These are phyloP conservation scores for Xerocomellus dryophilus DNA, from an alignment of 768 basidiomycete genomes.

Conservation along the genomic window DNA sequence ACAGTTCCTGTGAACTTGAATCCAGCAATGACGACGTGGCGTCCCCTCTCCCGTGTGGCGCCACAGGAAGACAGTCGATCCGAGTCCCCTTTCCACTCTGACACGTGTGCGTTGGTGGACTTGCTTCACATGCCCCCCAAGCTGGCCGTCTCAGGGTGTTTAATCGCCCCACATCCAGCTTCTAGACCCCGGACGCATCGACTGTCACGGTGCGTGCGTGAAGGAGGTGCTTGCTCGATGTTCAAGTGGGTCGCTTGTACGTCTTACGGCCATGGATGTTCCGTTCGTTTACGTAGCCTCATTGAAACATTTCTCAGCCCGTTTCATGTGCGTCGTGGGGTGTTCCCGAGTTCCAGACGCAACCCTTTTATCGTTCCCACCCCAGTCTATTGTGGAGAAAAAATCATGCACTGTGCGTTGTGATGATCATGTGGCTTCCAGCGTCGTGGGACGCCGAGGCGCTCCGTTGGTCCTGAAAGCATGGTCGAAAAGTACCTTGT, in stretches of 20 bases:
- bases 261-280: neutral
- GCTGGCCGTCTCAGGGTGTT: neutral
- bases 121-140: neutral
- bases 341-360: neutral
- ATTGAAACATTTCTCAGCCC: neutral
- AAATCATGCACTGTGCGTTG: neutral
- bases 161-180: constrained; percentile 1
- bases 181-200: neutral
- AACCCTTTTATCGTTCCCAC: neutral
- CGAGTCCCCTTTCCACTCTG: too few relatives aligned
- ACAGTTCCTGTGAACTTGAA: too few relatives aligned
- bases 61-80: too few relatives aligned
- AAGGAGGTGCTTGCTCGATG: neutral
- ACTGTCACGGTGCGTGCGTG: neutral
- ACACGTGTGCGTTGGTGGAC: neutral
- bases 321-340: neutral
- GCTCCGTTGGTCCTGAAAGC: neutral
- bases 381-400: neutral
- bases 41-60: too few relatives aligned
- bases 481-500: neutral
- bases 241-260: constrained; percentile 11
- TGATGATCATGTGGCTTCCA: neutral
- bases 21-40: too few relatives aligned
- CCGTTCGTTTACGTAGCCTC: constrained; percentile 2
- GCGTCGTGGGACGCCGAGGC: neutral